Conservation (phyloP, 1,139 yeast genomes). For the Oligophagozyma castellii region DNA sequence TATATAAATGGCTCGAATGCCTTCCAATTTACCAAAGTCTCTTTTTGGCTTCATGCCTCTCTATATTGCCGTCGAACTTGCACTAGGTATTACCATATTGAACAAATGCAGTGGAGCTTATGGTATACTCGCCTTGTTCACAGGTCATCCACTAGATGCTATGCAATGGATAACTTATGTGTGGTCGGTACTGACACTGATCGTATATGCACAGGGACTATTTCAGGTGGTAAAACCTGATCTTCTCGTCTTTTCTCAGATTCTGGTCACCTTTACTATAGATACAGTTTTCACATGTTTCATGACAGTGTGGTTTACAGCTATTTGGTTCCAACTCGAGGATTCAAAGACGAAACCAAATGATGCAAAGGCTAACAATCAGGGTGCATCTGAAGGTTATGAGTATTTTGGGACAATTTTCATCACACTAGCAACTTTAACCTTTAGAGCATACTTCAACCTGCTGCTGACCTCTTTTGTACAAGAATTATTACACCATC, state of each 20-base stretch:
- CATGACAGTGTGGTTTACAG: slow-evolving; percentile 62
- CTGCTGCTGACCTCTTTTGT: slow-evolving; percentile 48
- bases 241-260: slow-evolving; percentile 41
- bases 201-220: slow-evolving; percentile 56
- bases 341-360: slow-evolving; percentile 3
- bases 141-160: slow-evolving; percentile 76
- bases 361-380: slow-evolving; percentile 24
- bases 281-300: slow-evolving; percentile 58
- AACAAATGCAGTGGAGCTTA: slow-evolving; percentile 85
- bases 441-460: slow-evolving; percentile 50
- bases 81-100: slow-evolving; percentile 64
- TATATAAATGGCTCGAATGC: too few relatives aligned
- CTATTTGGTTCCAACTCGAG: slow-evolving; percentile 55
- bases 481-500: slow-evolving; percentile 26
- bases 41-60: slow-evolving; percentile 42
- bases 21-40: slow-evolving; percentile 6
- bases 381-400: slow-evolving; percentile 55
- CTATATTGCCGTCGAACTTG: slow-evolving; percentile 75
- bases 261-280: slow-evolving; percentile 45
- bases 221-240: slow-evolving; percentile 34
- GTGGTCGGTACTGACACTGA: slow-evolving; percentile 46
- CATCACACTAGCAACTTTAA: slow-evolving; percentile 40
- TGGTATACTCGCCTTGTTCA: slow-evolving; percentile 74
- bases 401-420: slow-evolving; percentile 58
- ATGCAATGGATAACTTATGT: slow-evolving; percentile 77